Conservation (phyloP, 1,284 basidiomycete genomes). For the Cutaneotrichosporon daszewskae region DNA sequence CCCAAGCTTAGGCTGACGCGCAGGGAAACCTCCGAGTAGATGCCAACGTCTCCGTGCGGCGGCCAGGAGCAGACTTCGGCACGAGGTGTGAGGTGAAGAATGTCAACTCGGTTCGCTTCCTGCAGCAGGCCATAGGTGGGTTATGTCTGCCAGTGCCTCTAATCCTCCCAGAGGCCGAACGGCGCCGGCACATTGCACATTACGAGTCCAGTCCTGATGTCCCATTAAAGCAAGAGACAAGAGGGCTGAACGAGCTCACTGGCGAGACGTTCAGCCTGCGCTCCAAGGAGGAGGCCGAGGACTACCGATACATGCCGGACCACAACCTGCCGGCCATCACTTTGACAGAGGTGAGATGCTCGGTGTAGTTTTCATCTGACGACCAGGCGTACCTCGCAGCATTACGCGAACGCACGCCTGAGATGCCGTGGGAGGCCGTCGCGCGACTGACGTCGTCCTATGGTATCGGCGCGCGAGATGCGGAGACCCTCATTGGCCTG, state of each 20-base stretch:
- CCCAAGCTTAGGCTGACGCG: background rate
- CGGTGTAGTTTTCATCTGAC: background rate
- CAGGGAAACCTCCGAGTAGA: constrained; percentile 92
- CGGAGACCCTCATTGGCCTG: constrained; percentile 69
- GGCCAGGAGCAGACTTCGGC: constrained; percentile 60
- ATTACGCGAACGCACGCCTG: constrained; percentile 62
- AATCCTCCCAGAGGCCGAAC: constrained; percentile 57
- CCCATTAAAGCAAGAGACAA: constrained; percentile 67
- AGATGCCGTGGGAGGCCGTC: constrained; percentile 66
- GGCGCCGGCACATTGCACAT: constrained; percentile 39
- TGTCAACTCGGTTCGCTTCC: constrained; percentile 82
- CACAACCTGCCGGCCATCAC: constrained; percentile 77
- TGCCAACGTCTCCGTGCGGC: constrained; percentile 87
- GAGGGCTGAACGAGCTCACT: constrained; percentile 78
- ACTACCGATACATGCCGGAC: constrained; percentile 99
- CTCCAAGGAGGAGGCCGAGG: constrained; percentile 86
- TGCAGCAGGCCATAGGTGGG: constrained; percentile 79
- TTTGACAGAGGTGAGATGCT: constrained; percentile 50
- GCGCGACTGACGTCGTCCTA: constrained; percentile 55
- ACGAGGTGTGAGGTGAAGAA: constrained; percentile 97
- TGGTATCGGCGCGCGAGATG: constrained; percentile 60
- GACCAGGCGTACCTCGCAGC: constrained; percentile 58
- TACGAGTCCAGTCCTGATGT: constrained; percentile 21
- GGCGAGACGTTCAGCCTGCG: constrained; percentile 77
- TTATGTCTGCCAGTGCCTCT: constrained; percentile 4